Base-by-base conservation (phyloP, 2,329 filamentous ascomycete genomes). In the Cordyceps cicadae region DNA sequence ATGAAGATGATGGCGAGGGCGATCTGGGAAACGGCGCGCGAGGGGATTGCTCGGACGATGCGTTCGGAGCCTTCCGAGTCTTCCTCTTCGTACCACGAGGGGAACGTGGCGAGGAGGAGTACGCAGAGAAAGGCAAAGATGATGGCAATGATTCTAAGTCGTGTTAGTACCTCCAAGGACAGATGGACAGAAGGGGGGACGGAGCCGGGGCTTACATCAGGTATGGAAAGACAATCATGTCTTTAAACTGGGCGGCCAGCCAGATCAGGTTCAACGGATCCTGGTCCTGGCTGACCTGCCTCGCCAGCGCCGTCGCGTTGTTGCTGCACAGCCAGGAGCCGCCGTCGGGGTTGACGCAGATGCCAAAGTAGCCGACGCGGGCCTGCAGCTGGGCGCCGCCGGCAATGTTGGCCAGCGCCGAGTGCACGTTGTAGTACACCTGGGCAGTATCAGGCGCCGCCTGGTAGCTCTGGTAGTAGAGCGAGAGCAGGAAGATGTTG, bases 161-260 rank as follows among this genome's bases (percentile, higher is more conserved):
- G 14, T 24, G 26, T 68, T 60, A 68, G 67, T 12, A 52, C 14
- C 5, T 17, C 17, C 17, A 17, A 19, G 48, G 14, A 9, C 11
- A 17, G 24, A 4, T 29, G 4, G 8, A 0, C 15, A n/a, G 26
- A 24, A 24, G 24, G 24, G 4, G 48, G 0, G 21, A n/a, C 21
- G 19, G 41, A n/a, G n/a, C n/a, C n/a, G n/a, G 3, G 17, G 79
- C 89, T 79, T 75, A 94, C 89, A 99, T 87, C 21, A 99, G 79
- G 71, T 97, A 99, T 11, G 94, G 94, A 72, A 99, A 99, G 50
- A 99, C 93, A 72, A 99, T 94, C 76, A 92, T 93, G 74, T 97
- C 92, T 75, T 97, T 97, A 79, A 99, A 99, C 66, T 96, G 96
- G 67, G 88, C 87, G 26, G 94, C 93, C 60, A 99, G 85, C 94